These are phyloP conservation scores for Adenanthera pavonina DNA, from an alignment of 306 rosid species.

Conservation along the genomic window DNA sequence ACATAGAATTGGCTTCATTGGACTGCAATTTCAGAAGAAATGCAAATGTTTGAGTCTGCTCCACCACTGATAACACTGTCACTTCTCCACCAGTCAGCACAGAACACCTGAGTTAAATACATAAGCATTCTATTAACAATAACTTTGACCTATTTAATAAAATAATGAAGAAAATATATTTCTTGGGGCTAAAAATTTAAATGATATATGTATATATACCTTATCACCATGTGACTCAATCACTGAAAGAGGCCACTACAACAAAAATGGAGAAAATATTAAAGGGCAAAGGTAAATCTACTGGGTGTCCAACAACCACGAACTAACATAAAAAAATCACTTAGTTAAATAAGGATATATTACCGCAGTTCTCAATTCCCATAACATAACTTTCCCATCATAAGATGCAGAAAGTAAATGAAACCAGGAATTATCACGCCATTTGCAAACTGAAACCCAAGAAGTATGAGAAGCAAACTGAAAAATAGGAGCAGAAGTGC, in stretches of 20 bases:
- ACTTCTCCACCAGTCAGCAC: constrained; percentile 94
- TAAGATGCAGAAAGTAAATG: constrained; percentile 89
- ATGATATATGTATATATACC: constrained; percentile 47
- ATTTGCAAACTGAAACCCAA: constrained; percentile 87
- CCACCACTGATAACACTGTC: constrained; percentile 85
- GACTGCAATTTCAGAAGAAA: constrained; percentile 73
- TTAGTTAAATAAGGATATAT: constrained; percentile 18
- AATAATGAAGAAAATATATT: background rate
- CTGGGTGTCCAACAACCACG: too few species aligned
- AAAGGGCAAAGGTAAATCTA: background rate
- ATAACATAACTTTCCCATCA: constrained; percentile 89
- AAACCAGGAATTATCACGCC: constrained; percentile 74
- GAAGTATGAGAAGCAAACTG: constrained; percentile 83
- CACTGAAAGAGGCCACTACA: constrained; percentile 90
- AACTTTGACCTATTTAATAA: background rate
- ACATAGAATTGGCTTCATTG: constrained; percentile 37
- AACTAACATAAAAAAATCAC: background rate
- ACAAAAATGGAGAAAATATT: constrained; percentile 27
- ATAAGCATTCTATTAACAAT: background rate
- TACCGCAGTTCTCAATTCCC: constrained; percentile 98
- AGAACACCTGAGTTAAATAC: constrained; percentile 63
- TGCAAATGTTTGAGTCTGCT: constrained; percentile 77
- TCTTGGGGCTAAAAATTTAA: background rate
- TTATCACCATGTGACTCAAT: constrained; percentile 80
- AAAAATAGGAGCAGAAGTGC: constrained; percentile 84